Evolutionary conservation across 2,329 filamentous ascomycete genomes (phyloP), one percentile per base, ranked within the genome.

Genomic region (Phyllosticta ampelicida): DNA sequence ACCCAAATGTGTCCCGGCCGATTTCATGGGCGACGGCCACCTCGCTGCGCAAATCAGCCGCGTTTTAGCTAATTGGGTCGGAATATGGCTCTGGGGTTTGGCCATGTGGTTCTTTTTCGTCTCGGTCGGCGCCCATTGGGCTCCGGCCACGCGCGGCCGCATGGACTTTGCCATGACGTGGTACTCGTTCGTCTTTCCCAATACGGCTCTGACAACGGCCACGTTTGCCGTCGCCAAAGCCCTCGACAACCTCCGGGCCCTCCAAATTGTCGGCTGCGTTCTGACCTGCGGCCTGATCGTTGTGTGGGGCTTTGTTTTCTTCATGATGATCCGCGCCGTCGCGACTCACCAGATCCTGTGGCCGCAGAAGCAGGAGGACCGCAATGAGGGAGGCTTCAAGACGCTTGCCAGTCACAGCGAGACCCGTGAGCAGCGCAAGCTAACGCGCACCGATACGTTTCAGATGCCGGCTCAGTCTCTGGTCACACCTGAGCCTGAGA

Each of bases 31-130:
- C 2, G 73, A 79, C 48, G 80, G 80, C 4, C 68, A 73, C 30
- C 68, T 85, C 21, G 79, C 80, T 3, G 81, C 78, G 1, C 74
- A 77, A 55, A 75, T 85, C n/a, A 70, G 79, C 44, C 75, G 74
- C 65, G 77, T 85, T 28, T 70, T 78, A 53, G 77, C 77, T 2
- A 79, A 86, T 61, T 85, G 89, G 72, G 73, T 84, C 1, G 84
- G 84, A 0, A 74, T 94, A 10, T 95, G 88, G 87, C 78, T 94
- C 3, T 94, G 88, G 86, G 89, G 82, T 0, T 73, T 94, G n/a
- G 86, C 87, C 23, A 72, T 90, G 26, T 94, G 89, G 85, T 94
- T 92, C 75, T 92, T 92, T 70, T 75, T 92, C 59, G 84, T 94
- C 10, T 86, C 84, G 1, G 80, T 88, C n/a, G 86, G 87, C 1